These are phyloP conservation scores for Trichocladium antarcticum DNA, from an alignment of 495 filamentous ascomycete genomes.

Conservation along the genomic window DNA sequence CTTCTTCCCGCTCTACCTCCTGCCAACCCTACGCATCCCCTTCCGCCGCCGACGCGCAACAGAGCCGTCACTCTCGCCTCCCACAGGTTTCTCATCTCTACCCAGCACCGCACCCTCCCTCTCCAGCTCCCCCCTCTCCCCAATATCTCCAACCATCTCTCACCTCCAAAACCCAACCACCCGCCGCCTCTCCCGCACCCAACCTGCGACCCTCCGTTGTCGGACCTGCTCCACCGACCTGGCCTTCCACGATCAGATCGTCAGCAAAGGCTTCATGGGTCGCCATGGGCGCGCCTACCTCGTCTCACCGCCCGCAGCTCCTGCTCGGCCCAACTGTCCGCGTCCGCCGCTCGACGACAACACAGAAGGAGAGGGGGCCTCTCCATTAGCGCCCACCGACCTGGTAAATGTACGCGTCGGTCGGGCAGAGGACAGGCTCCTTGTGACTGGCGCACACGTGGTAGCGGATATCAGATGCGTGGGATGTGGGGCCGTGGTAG, in stretches of 20 bases:
- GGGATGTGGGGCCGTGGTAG: conserved; percentile 55
- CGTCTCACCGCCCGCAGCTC: conserved; percentile 45
- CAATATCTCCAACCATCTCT: conserved; percentile 11
- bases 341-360: conserved; percentile 14
- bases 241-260: conserved; percentile 64
- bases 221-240: conserved; percentile 62
- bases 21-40: conserved; percentile 36
- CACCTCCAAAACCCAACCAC: neutral
- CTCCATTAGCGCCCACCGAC: conserved; percentile 20
- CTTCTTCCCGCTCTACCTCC: conserved; percentile 40
- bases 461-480: conserved; percentile 46
- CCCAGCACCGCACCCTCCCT: conserved; percentile 10
- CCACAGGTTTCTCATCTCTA: neutral
- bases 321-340: conserved; percentile 6
- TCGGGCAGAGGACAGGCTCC: conserved; percentile 51
- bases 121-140: conserved; percentile 28
- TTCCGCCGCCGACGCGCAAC: conserved; percentile 30
- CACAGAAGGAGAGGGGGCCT: too few species aligned
- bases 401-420: conserved; percentile 41
- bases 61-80: neutral
- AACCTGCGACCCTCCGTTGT: conserved; percentile 53
- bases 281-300: conserved; percentile 91
- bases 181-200: conserved; percentile 23
- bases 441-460: conserved; percentile 68
- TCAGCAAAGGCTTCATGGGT: conserved; percentile 86